phyloP scores from a whole-genome alignment of 768 basidiomycete genomes.

The Amylocystis lapponica region DNA sequence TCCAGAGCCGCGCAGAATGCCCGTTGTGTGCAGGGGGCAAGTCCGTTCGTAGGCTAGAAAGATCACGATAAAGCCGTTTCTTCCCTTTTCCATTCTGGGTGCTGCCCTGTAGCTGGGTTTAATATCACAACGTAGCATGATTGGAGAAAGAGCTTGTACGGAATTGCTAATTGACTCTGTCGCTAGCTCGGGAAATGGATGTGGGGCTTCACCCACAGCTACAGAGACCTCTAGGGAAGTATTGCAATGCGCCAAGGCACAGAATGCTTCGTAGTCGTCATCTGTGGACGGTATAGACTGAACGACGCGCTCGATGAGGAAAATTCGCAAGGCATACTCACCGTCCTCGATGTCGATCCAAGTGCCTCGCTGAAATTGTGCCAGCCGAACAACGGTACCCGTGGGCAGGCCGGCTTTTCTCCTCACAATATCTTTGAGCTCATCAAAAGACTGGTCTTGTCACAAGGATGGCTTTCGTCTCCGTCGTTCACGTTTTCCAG shows the following conservation, averaged over 20 bases:
- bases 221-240: conserved; percentile 9
- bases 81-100: too few relatives aligned
- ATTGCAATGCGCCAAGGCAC: conserved; percentile 31
- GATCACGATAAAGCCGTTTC: too few relatives aligned
- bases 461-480: not conserved
- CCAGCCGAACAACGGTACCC: conserved; percentile 31
- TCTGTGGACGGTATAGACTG: conserved; percentile 36
- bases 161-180: too few relatives aligned
- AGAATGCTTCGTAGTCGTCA: conserved; percentile 76
- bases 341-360: conserved; percentile 74
- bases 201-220: not conserved
- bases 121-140: too few relatives aligned
- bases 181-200: too few relatives aligned
- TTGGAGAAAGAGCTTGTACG: too few relatives aligned
- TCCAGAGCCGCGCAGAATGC: too few relatives aligned
- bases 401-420: conserved; percentile 51
- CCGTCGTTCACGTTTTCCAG: too few relatives aligned
- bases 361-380: conserved; percentile 49
- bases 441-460: conserved; percentile 55
- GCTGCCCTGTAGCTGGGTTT: too few relatives aligned
- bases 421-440: conserved; percentile 51
- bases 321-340: conserved; percentile 26
- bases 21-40: too few relatives aligned
- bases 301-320: conserved; percentile 2
- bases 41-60: too few relatives aligned